Base-by-base conservation (phyloP, 2,329 filamentous ascomycete genomes). In the Leptographium wingfieldii region DNA sequence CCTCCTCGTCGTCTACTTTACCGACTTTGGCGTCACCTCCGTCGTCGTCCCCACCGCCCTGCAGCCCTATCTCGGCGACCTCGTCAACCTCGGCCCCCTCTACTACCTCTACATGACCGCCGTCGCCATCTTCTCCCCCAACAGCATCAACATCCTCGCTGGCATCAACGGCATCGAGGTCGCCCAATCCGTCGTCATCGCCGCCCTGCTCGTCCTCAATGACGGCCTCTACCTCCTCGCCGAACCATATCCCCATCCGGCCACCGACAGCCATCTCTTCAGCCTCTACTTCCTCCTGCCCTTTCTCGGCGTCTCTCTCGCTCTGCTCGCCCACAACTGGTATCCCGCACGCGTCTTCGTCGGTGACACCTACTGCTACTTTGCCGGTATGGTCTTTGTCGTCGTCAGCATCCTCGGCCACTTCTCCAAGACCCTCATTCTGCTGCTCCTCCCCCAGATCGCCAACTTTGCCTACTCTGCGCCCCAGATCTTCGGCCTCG, bases 101-200 rank as follows among this genome's bases (percentile, higher is more conserved):
- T 99, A 99, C 81, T 99, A 99, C 75, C 76, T 86, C 69, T 99
- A 97, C 79, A 99, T 99, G 94, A 90, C 90, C 58, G 87, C 88
- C 60, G 82, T 99, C 66, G 89, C 92, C 70, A 99, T 99, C 72
- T 99, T 99, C 77, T 95, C 91, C 66, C 92, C 94, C 7, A 97
- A 99, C 76, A 91, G 90, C 73, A 99, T 99, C 81, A 99, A 99
- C 77, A 99, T 99, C 75, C 79, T 99, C n/a, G 94, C 94, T 0
- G 94, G 94, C n/a, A 90, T 99, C 73, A 99, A 99, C 73, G 94
- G 94, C 59, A 94, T 99, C 71, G 94, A 99, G 73, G 94, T 97
- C 59, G 85, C 88, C 12, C 94, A 99, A 74, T 96, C 91, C 62
- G 78, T 99, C 63, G 88, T 96, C 64, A 90, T 99, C 69, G 92